Percentiles rank a stretch among this genome's conserved stretches.
Evolutionary conservation across 306 rosid genomes (phyloP).

Genomic region (Prunus kanzakura): DNA sequence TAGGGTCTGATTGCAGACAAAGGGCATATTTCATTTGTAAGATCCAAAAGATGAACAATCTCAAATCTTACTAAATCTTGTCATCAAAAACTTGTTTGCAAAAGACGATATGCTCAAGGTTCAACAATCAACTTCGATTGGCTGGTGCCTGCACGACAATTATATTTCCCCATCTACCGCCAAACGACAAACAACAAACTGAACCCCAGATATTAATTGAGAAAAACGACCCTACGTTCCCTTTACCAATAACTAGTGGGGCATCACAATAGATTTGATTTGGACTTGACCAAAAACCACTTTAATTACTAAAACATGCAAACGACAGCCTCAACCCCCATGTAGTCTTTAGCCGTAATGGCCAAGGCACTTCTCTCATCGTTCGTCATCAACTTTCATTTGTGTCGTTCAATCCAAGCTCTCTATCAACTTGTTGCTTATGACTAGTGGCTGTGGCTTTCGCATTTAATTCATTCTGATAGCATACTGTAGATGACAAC

Average conservation of each 20-base stretch:
- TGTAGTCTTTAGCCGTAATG: neutral
- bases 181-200: slow-evolving; percentile 4
- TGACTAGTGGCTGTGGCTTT: slow-evolving; percentile 23
- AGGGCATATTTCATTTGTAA: neutral
- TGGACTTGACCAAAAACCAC: neutral
- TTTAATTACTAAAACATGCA: neutral
- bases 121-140: neutral
- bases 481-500: neutral
- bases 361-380: neutral
- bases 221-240: neutral
- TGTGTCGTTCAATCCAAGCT: slow-evolving; percentile 27
- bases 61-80: slow-evolving; percentile 3
- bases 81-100: neutral
- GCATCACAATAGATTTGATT: neutral
- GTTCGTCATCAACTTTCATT: neutral
- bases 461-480: slow-evolving; percentile 1
- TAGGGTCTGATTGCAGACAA: neutral
- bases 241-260: neutral
- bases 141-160: neutral
- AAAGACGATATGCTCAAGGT: neutral
- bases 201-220: neutral
- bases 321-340: neutral
- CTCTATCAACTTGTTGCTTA: slow-evolving; percentile 7
- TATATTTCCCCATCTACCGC: neutral
- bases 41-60: neutral